Base-by-base conservation (phyloP, 192 early-diverging fungal genomes). In the Entomortierella lignicola region DNA sequence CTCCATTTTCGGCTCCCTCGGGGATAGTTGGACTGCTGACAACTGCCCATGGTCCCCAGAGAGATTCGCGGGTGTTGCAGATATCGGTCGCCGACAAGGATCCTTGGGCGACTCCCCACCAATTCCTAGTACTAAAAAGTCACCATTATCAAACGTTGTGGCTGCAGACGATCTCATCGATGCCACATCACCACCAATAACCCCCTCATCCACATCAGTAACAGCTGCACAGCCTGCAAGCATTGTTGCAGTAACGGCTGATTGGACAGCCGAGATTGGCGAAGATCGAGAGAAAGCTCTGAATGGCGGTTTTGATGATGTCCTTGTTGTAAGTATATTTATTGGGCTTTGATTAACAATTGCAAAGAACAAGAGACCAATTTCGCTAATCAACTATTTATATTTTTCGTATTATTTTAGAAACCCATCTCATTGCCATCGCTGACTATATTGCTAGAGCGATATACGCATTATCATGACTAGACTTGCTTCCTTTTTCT, bases 351-450 rank as follows among this genome's bases (percentile, higher is more conserved):
- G 25, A 52, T 6, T 42, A 10, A 13, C 8, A 10, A 6, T 42
- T 42, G 39, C 6, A 42, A 42, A 42, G 13, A 42, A 42, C 6
- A 47, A 15, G 20, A 47, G 20, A 11, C 4, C 15, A 47, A 47
- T 20, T 2, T 20, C 20, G 17, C 15, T 20, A 47, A 47, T 20
- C 20, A 47, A 47, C 2, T 2, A 12, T 11, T 47, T 34, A 60
- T 15, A 15, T 25, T 13, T 51, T 44, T 54, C 2, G 26, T 8
- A 30, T 11, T 18, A 23, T 59, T 37, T 23, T 68, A 69, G 63
- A 79, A 79, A 54, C 75, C 75, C 37, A 65, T 79, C 50, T 79
- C 75, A 21, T 32, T 79, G 41, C 75, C 75, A 11, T 79, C 75
- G n/a, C 42, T 79, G 12, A 70, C 75, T 1, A 29, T 70, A 23